Evolutionary conservation across 2,329 filamentous ascomycete genomes (phyloP).

Genomic region (Aspergillus novofumigatus): DNA sequence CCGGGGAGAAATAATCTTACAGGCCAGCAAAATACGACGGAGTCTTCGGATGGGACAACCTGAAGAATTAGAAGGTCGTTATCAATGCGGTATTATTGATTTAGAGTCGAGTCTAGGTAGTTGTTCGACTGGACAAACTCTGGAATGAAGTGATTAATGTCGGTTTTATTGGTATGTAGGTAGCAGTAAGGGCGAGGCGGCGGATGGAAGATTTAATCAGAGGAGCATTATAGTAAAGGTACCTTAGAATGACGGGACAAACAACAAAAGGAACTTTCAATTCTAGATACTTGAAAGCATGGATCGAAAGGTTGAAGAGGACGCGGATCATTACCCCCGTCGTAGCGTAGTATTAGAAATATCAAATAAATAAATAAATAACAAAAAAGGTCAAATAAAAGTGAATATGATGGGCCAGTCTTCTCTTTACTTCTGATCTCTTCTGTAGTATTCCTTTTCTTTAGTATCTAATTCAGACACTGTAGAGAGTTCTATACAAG

Average conservation of each 20-base stretch:
- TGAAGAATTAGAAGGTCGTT: conserved; percentile 10
- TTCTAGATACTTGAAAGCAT: neutral
- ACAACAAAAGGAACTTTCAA: neutral
- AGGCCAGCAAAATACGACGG: conserved; percentile 17
- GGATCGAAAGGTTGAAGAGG: conserved; percentile 9
- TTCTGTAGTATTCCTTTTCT: neutral
- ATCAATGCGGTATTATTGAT: neutral
- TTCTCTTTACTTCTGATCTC: neutral
- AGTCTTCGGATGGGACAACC: conserved; percentile 10
- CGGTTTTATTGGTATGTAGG: too few species aligned
- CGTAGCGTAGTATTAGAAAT: neutral
- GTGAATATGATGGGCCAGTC: neutral
- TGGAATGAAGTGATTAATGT: too few species aligned
- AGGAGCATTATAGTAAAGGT: neutral
- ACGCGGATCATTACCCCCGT: neutral
- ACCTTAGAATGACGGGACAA: neutral
- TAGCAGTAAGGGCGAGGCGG: too few species aligned
- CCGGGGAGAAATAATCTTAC: conserved; percentile 25
- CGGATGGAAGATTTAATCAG: too few species aligned
- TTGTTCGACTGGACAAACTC: too few species aligned
- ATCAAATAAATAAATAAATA: too few species aligned
- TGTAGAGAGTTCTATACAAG: neutral
- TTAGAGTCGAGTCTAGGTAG: too few species aligned
- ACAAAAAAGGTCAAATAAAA: neutral
- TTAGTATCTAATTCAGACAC: neutral